phyloP scores from a whole-genome alignment of 106 monocot genomes.

The Vanilla planifolia region DNA sequence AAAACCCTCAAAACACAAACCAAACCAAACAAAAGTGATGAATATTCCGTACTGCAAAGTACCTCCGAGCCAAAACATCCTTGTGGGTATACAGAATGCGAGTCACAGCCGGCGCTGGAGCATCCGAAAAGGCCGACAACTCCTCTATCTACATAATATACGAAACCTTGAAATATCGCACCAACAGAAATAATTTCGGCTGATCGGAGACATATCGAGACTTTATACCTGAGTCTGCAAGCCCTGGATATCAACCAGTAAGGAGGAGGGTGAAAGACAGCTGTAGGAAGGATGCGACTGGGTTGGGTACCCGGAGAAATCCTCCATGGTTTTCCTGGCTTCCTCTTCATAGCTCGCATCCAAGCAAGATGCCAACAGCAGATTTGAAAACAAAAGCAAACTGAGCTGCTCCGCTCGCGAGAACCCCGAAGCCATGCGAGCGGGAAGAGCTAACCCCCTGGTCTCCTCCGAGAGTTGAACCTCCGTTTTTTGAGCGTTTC shows the following conservation, averaged over 20 bases:
- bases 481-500: background rate
- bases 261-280: background rate
- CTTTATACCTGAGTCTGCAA: constrained; percentile 19
- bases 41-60: background rate
- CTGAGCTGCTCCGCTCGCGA: background rate
- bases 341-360: constrained; percentile 3
- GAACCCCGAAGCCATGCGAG: background rate
- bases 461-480: background rate
- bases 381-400: background rate
- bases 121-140: constrained; percentile 14
- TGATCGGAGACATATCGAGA: background rate
- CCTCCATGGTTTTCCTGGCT: constrained; percentile 15
- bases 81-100: constrained; percentile 21
- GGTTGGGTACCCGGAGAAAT: constrained; percentile 15
- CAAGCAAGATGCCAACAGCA: background rate
- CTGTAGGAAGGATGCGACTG: background rate
- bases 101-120: constrained; percentile 22
- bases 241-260: constrained; percentile 13
- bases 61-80: constrained; percentile 24
- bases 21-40: background rate
- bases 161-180: background rate
- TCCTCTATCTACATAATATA: constrained; percentile 19
- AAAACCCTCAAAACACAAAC: too few species aligned
- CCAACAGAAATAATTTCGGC: too few species aligned
- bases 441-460: too few species aligned